phyloP scores from a whole-genome alignment of 441 rosid species.

The Gossypium davidsonii region DNA sequence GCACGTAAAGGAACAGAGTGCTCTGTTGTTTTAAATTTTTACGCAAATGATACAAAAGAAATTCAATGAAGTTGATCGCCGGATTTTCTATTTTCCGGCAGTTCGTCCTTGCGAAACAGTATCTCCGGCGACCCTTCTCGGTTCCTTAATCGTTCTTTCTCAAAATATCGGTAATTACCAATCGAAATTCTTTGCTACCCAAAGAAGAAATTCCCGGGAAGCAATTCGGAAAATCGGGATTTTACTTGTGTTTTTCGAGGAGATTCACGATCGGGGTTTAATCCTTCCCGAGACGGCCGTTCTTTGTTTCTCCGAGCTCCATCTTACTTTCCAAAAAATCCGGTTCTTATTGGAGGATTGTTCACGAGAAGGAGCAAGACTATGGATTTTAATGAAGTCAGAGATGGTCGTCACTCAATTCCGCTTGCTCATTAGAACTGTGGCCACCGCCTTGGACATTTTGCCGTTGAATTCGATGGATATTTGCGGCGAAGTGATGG shows the following conservation, averaged over 20 bases:
- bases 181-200: conserved; percentile 38
- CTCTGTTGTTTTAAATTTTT: neutral
- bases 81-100: conserved; percentile 59
- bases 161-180: conserved; percentile 36
- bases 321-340: conserved; percentile 55
- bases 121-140: conserved; percentile 45
- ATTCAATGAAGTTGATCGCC: conserved; percentile 33
- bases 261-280: conserved; percentile 26
- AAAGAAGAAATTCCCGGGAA: conserved; percentile 41
- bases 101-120: conserved; percentile 59
- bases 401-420: conserved; percentile 42
- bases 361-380: conserved; percentile 50
- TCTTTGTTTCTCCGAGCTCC: conserved; percentile 60
- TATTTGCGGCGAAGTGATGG: conserved; percentile 53
- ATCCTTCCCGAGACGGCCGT: conserved; percentile 27
- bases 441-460: conserved; percentile 50
- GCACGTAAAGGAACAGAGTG: neutral
- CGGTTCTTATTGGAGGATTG: conserved; percentile 63
- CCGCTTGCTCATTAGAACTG: conserved; percentile 33
- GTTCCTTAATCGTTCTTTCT: conserved; percentile 42
- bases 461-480: conserved; percentile 45
- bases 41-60: conserved; percentile 37
- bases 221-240: conserved; percentile 42
- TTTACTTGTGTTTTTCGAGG: conserved; percentile 53
- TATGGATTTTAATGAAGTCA: conserved; percentile 56